phyloP scores from a whole-genome alignment of 805 yeast genomes.

The Candida ovalis region DNA sequence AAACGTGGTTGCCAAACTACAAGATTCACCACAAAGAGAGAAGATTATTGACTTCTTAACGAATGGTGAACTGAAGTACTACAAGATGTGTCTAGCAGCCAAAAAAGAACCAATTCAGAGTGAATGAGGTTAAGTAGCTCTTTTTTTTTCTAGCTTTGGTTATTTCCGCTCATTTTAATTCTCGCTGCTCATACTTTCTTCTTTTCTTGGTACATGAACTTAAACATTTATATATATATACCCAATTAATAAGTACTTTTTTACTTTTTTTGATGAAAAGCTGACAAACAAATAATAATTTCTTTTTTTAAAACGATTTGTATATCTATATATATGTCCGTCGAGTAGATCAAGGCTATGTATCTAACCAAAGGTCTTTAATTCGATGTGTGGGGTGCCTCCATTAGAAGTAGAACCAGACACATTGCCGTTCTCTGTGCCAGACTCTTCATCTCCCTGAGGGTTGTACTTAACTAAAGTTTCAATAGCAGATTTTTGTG shows the following conservation, averaged over 20 bases:
- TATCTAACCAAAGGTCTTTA: constrained; percentile 43
- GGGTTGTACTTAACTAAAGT: constrained; percentile 37
- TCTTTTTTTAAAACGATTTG: neutral
- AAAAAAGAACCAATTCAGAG: constrained; percentile 2
- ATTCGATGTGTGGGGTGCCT: constrained; percentile 42
- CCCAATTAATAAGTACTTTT: neutral
- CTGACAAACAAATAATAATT: no score
- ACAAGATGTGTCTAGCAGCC: constrained; percentile 21
- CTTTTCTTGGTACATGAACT: no score
- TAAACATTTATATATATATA: neutral
- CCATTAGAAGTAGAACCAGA: constrained; percentile 14
- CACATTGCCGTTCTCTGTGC: constrained; percentile 3
- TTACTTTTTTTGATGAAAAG: no score
- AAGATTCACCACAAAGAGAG: neutral
- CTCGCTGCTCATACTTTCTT: neutral
- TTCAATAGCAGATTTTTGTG: constrained; percentile 42
- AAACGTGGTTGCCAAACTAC: neutral
- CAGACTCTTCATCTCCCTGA: neutral
- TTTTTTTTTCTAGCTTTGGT: neutral
- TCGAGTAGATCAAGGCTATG: neutral
- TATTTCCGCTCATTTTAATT: neutral
- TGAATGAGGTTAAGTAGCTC: neutral
- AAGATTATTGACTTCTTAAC: constrained; percentile 3
- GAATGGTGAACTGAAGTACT: constrained; percentile 15
- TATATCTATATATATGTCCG: neutral